Evolutionary conservation across 176 grass and related monocot genomes (phyloP).

Genomic region (Bonia amplexicaulis): DNA sequence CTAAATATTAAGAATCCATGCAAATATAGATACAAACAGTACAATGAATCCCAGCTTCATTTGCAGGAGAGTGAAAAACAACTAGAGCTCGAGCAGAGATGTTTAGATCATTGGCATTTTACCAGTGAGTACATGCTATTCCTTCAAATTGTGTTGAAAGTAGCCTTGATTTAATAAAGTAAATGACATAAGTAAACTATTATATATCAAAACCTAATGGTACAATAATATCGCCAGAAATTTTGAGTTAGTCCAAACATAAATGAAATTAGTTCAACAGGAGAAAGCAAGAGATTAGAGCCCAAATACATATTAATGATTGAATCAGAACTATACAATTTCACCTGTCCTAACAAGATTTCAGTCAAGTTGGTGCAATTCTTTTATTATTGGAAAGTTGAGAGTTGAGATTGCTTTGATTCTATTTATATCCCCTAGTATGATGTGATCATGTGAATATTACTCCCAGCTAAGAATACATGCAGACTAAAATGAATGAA

Average conservation of each 20-base stretch:
- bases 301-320: not conserved
- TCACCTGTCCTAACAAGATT: not conserved
- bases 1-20: not conserved
- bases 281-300: not conserved
- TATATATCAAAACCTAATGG: slow-evolving; percentile 5
- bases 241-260: not conserved
- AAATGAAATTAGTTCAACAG: not conserved
- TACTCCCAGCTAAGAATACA: not conserved
- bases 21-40: not conserved
- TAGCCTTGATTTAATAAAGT: slow-evolving; percentile 6
- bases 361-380: not conserved
- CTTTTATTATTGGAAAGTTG: not conserved
- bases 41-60: not conserved
- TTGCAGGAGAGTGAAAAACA: not conserved
- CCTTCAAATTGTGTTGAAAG: slow-evolving; percentile 24
- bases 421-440: not conserved
- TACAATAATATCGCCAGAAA: not conserved
- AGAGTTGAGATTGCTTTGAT: not conserved
- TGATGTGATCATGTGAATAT: slow-evolving; percentile 14
- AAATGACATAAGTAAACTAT: slow-evolving; percentile 7
- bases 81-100: not conserved
- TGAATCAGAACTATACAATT: not conserved
- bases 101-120: not conserved
- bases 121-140: not conserved
- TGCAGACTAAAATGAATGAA: not conserved